Base-by-base conservation (phyloP, 805 yeast species). In the Yamadazyma laniorum region DNA sequence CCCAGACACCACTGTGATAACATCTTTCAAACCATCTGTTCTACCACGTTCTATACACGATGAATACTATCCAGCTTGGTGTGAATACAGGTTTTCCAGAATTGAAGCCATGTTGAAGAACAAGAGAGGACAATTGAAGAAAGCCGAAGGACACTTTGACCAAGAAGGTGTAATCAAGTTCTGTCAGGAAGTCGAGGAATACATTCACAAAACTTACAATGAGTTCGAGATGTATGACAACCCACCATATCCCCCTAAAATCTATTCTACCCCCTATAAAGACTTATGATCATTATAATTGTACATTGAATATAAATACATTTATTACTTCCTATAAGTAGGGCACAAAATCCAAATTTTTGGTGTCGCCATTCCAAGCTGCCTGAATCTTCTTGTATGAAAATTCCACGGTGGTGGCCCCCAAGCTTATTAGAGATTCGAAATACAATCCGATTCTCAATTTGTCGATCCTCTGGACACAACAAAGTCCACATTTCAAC, bases 1-100 rank as follows among this genome's bases (percentile, higher is more conserved):
- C 29, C 66, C 63, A 18, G 71, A 68, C 29, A 56, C 55, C 26
- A 60, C 70, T n/a, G 71, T 67, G 13, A 51, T 67, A 36, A 55
- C 63, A 15, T 66, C 74, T 2, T 65, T 64, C 34, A 67, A 61
- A 49, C 74, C 76, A 4, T 53, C 60, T 11, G 65, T 56, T 3
- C 45, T 59, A 29, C 65, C 66, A 6, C 49, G 62, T 29, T 54
- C 60, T 5, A 41, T 44, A 19, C 53, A 58, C 38, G 55, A 59
- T 43, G 56, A 55, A 41, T 61, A 52, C 36, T 61, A 61, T 43
- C 56, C 54, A 7, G 62, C 57, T 12, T 61, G 66, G 66, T 46
- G 52, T 36, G 62, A 59, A 14, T 59, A 49, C 44, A 47, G 61
- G 27, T 53, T 61, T 31, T 30, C 45, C 6, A 51, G 58, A 39